A percentile compares a stretch with the other conserved stretches of the same genome.
Conservation (phyloP, 2,329 filamentous ascomycete genomes). For the Whalleya microplaca region DNA sequence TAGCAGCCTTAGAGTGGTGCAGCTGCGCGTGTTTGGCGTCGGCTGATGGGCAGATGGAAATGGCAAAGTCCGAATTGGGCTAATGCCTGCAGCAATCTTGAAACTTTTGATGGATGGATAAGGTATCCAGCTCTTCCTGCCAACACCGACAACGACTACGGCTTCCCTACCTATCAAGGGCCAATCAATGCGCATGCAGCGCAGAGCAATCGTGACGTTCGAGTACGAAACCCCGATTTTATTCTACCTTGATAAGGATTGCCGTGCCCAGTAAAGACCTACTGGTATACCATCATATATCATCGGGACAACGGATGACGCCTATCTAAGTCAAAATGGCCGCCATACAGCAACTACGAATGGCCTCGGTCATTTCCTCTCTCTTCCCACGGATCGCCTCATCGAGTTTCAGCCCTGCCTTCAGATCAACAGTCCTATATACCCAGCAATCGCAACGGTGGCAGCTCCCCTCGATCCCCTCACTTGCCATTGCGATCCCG, state of each 20-base stretch:
- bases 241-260: neutral
- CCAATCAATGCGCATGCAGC: neutral
- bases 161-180: constrained; percentile 1
- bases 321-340: constrained; percentile 46
- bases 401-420: constrained; percentile 44
- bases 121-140: neutral
- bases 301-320: neutral
- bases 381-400: constrained; percentile 61
- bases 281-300: no score
- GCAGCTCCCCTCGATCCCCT: constrained; percentile 53
- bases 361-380: constrained; percentile 46
- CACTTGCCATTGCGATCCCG: constrained; percentile 62
- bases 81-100: no score
- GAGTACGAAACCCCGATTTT: neutral
- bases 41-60: constrained; percentile 21
- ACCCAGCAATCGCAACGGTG: constrained; percentile 42
- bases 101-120: neutral
- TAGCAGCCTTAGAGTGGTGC: no score
- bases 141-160: neutral
- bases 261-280: no score
- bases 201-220: neutral
- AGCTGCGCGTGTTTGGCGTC: constrained; percentile 1
- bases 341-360: constrained; percentile 43
- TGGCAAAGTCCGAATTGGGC: neutral
- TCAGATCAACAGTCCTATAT: constrained; percentile 49